Percentiles rank a stretch among this genome's conserved stretches.
Evolutionary conservation across 2,329 filamentous ascomycete species (phyloP).

Genomic region (Fusarium buxicola): DNA sequence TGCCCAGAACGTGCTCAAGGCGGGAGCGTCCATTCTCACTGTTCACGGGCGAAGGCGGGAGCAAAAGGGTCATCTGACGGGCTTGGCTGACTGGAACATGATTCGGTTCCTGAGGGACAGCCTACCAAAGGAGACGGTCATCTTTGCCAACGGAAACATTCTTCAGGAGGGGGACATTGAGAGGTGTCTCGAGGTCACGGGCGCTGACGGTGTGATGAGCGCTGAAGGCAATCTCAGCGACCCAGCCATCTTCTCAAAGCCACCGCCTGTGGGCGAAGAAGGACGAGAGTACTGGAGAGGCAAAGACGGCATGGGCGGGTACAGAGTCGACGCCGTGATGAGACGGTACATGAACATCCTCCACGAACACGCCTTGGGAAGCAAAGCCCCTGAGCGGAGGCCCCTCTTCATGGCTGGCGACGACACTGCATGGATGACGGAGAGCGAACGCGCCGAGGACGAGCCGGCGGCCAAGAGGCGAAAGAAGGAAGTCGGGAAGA

Average conservation of each 20-base stretch:
- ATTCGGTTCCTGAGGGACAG: conserved; percentile 85
- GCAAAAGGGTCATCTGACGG: conserved; percentile 96
- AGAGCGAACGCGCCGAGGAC: conserved; percentile 50
- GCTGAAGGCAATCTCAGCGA: conserved; percentile 96
- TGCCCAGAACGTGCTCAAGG: conserved; percentile 84
- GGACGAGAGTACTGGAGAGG: conserved; percentile 89
- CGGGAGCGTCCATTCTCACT: conserved; percentile 92
- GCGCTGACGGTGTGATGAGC: conserved; percentile 93
- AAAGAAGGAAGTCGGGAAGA: conserved; percentile 54
- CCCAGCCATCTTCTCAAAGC: conserved; percentile 82
- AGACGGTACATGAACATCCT: conserved; percentile 92
- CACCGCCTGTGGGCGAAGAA: conserved; percentile 72
- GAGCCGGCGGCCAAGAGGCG: conserved; percentile 66
- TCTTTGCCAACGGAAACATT: conserved; percentile 97
- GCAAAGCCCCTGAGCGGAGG: conserved; percentile 72
- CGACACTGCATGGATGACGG: conserved; percentile 59
- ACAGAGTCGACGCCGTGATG: conserved; percentile 87
- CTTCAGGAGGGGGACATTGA: conserved; percentile 83
- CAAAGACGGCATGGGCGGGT: conserved; percentile 82
- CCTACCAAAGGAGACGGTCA: conserved; percentile 86
- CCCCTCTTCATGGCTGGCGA: conserved; percentile 79
- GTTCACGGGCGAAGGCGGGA: conserved; percentile 90
- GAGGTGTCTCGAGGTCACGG: conserved; percentile 82
- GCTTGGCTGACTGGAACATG: conserved; percentile 90
- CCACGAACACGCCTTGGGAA: conserved; percentile 78